Conservation (phyloP, 768 basidiomycete genomes). For the Mycena belliarum region DNA sequence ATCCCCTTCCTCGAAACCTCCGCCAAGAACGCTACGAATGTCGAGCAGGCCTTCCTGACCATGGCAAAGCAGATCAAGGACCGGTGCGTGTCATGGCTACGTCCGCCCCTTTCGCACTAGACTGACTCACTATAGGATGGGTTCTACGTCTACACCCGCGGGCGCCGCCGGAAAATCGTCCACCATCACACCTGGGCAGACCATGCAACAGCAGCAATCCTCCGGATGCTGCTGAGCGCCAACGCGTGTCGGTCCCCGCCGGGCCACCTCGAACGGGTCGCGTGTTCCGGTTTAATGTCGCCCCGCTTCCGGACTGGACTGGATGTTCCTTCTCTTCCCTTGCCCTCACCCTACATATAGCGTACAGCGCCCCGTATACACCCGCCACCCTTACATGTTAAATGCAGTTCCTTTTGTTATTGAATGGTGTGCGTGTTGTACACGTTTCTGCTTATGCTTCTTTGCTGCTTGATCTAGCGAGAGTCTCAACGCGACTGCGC, state of each 20-base stretch:
- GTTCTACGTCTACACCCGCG: constrained; percentile 50
- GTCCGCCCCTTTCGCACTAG: neutral
- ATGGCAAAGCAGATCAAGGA: constrained; percentile 76
- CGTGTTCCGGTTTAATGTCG: constrained; percentile 13
- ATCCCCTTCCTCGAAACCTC: constrained; percentile 97
- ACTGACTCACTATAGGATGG: constrained; percentile 49
- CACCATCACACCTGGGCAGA: constrained; percentile 63
- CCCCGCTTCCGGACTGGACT: constrained; percentile 20
- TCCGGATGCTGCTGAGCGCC: constrained; percentile 60
- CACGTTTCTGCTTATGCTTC: neutral
- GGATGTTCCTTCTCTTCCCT: constrained; percentile 14
- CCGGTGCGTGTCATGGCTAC: constrained; percentile 11
- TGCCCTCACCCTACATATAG: constrained; percentile 25
- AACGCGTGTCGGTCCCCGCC: neutral
- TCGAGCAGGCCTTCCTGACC: constrained; percentile 98
- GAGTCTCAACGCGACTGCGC: too few species aligned
- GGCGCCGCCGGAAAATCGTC: constrained; percentile 59
- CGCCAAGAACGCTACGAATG: constrained; percentile 95
- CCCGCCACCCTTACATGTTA: constrained; percentile 23
- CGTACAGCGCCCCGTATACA: constrained; percentile 26
- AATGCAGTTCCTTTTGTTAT: constrained; percentile 23
- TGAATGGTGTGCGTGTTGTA: constrained; percentile 10
- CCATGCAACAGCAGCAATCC: constrained; percentile 53
- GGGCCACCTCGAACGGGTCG: neutral
- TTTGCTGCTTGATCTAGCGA: neutral